Evolutionary conservation across 1,284 basidiomycete species (phyloP), one percentile per base, ranked within the genome.

Genomic region (Microbotryomycetes sp.): DNA sequence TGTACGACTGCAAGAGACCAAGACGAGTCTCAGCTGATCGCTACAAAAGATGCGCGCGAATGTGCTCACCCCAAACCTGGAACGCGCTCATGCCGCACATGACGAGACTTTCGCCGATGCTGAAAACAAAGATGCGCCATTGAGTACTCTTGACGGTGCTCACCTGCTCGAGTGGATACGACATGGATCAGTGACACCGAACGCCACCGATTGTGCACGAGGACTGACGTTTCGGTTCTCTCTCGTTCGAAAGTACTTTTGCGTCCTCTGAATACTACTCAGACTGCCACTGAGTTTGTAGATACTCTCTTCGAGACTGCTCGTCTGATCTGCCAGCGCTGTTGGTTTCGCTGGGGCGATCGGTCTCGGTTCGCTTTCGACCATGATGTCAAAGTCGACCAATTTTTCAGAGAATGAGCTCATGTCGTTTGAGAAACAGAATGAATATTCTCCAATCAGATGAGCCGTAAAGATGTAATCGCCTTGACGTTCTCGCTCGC

Each of bases 401-500:
- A 96, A 82, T 77, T 97, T 96, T 79, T 92, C 80, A 79, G 87
- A 87, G 68, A 92, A 81, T 4, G 88, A 89, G 9, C 86, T 89
- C 84, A 91, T 89, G 79, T 94, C 90, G 77, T 98, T 99, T 75
- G 58, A 88, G 75, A 99, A 97, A 80, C 96, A 99, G 80, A 99
- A 98, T 3, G 91, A 80, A 78, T 97, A 97, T 81, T 99, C 96
- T 72, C 94, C 94, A 16, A 87, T 82, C 42, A 83, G 83, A 78
- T 97, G 93, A 15, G 90, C 94, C 4, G 96, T 98, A 69, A 98
- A 85, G 65, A 99, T 90, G 74, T 87, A 97, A 82, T 99, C 96
- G 48, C 94, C 92, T 73, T 97, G 92, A 36, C 90, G 85, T 74
- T 97, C 93, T 49, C 86, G 84, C 69, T 82, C 77, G 58, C 92